Evolutionary conservation across 352 stramenopile genomes (phyloP).

Genomic region (Phytophthora tentaculata): DNA sequence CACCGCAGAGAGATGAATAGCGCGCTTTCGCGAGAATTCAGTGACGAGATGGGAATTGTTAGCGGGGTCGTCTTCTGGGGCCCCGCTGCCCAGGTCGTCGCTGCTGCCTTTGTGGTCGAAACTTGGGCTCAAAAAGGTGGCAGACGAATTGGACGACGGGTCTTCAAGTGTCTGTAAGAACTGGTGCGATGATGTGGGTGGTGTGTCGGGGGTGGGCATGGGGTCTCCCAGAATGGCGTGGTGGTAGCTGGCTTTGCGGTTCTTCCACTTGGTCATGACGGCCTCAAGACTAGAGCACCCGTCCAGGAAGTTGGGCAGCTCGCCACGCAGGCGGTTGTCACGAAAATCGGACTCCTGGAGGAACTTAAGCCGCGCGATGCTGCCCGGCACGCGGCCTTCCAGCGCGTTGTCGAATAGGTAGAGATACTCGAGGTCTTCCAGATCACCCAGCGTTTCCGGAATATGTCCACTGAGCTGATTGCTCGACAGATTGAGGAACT

Average conservation of each 20-base stretch:
- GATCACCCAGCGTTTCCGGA: conserved; percentile 68
- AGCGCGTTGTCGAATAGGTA: conserved; percentile 89
- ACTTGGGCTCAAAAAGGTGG: conserved; percentile 64
- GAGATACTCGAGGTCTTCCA: conserved; percentile 82
- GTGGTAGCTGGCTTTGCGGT: conserved; percentile 78
- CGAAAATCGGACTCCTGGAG: conserved; percentile 83
- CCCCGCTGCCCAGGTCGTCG: conserved; percentile 38
- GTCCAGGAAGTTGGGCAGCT: conserved; percentile 85
- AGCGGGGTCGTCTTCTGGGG: conserved; percentile 60
- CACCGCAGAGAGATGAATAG: conserved; percentile 22
- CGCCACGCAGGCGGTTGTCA: conserved; percentile 73
- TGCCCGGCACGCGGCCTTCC: conserved; percentile 69
- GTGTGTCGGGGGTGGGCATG: conserved; percentile 48
- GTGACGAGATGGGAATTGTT: conserved; percentile 55
- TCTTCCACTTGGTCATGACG: conserved; percentile 88
- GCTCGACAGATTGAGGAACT: conserved; percentile 88
- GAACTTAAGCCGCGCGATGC: conserved; percentile 76
- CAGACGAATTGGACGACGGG: conserved; percentile 60
- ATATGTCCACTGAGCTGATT: conserved; percentile 80
- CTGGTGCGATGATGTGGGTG: conserved; percentile 44
- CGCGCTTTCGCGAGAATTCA: conserved; percentile 52
- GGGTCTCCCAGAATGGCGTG: conserved; percentile 76
- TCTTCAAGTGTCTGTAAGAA: conserved; percentile 67
- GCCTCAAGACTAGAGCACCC: conserved; percentile 79
- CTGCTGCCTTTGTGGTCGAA: conserved; percentile 51